phyloP scores from a whole-genome alignment of 257 asterid species.

The Capsicum chinense region DNA sequence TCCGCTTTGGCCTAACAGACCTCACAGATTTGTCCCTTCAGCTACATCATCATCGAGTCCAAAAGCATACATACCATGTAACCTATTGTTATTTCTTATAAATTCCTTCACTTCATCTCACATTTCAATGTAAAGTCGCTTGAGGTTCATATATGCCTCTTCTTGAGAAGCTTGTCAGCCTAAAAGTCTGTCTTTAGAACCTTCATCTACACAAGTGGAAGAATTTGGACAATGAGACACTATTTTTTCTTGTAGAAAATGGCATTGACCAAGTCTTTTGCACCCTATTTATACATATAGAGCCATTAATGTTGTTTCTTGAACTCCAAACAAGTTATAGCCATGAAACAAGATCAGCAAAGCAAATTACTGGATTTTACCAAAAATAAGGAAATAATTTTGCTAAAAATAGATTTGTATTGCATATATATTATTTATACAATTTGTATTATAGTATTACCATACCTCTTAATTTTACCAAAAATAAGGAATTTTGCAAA shows the following conservation, averaged over 20 bases:
- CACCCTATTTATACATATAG: not conserved
- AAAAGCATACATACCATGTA: not conserved
- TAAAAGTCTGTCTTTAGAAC: not conserved
- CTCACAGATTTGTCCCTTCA: not conserved
- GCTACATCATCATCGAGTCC: not conserved
- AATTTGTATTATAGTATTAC: too few relatives aligned
- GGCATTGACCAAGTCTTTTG: constrained; percentile 13
- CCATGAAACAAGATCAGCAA: constrained; percentile 3
- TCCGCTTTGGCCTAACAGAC: not conserved
- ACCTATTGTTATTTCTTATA: not conserved
- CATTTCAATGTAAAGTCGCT: not conserved
- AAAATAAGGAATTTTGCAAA: too few relatives aligned
- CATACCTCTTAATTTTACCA: too few relatives aligned
- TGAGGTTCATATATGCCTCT: too few relatives aligned
- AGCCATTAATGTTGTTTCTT: not conserved
- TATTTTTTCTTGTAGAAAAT: constrained; percentile 1
- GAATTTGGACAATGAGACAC: not conserved
- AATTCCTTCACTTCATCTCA: not conserved
- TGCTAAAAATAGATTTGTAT: too few relatives aligned
- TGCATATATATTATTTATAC: too few relatives aligned
- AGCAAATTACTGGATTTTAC: not conserved
- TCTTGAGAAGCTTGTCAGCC: too few relatives aligned
- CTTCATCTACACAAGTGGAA: not conserved
- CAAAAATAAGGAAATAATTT: too few relatives aligned
- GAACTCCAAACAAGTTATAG: constrained; percentile 8